Percentiles rank a stretch among this genome's conserved stretches.
These are phyloP conservation scores for Cytospora chrysosperma DNA, from an alignment of 2,329 filamentous ascomycete genomes.

Conservation along the genomic window DNA sequence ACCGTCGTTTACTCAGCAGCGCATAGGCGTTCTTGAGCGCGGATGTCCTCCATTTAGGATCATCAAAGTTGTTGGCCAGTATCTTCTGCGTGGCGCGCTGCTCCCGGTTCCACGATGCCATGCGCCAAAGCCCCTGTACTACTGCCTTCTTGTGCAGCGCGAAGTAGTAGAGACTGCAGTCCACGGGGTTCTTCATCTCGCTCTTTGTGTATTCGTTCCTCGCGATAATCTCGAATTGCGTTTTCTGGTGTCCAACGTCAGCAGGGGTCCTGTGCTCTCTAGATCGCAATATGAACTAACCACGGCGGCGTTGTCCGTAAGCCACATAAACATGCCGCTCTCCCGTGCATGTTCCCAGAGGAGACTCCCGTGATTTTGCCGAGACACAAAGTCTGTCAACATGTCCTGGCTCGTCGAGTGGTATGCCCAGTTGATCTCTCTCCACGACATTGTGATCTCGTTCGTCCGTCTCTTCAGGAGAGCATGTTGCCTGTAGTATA, in stretches of 20 bases:
- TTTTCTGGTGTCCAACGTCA: constrained; percentile 46
- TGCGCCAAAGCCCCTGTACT: constrained; percentile 88
- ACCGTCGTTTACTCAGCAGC: constrained; percentile 83
- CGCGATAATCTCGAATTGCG: constrained; percentile 86
- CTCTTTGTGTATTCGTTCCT: constrained; percentile 89
- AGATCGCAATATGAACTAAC: constrained; percentile 48
- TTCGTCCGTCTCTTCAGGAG: constrained; percentile 65
- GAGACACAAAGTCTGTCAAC: constrained; percentile 75
- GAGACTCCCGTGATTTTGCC: constrained; percentile 76
- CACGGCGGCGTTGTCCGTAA: constrained; percentile 72
- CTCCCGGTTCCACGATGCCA: constrained; percentile 86
- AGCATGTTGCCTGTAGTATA: constrained; percentile 82
- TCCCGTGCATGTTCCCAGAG: constrained; percentile 83
- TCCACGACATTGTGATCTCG: constrained; percentile 67
- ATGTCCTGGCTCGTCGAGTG: constrained; percentile 88
- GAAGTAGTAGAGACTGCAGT: constrained; percentile 89
- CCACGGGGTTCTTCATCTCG: constrained; percentile 83
- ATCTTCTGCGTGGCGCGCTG: constrained; percentile 77
- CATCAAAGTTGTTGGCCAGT: constrained; percentile 85
- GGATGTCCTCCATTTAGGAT: constrained; percentile 81
- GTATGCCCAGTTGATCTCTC: constrained; percentile 83
- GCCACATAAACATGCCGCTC: constrained; percentile 93
- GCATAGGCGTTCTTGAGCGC: constrained; percentile 97
- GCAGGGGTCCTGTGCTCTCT: background rate
- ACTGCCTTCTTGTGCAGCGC: constrained; percentile 89